Evolutionary conservation across 495 filamentous ascomycete genomes (phyloP).

Genomic region (Talaromyces liani): DNA sequence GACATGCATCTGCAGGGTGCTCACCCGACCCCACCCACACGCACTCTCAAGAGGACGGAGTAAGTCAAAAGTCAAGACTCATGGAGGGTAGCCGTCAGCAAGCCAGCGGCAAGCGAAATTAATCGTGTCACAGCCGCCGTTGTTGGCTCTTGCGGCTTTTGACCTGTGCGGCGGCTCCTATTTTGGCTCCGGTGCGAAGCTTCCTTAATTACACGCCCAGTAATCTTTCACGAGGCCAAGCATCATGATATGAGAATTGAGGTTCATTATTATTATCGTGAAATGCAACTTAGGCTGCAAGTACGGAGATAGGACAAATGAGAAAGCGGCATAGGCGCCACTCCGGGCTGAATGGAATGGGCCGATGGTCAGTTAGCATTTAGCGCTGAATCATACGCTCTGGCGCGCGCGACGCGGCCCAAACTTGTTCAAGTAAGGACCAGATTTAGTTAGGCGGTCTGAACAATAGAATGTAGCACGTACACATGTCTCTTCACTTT

Average conservation of each 20-base stretch:
- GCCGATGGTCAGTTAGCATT: neutral
- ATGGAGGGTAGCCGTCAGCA: neutral
- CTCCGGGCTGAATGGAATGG: neutral
- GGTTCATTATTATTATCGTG: neutral
- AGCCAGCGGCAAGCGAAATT: neutral
- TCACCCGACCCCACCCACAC: neutral
- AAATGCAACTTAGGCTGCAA: neutral
- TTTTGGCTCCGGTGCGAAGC: neutral
- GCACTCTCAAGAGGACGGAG: no score
- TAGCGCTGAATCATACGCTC: neutral
- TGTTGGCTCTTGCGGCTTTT: constrained; percentile 1
- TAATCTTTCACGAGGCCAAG: neutral
- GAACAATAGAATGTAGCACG: neutral
- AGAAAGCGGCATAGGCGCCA: neutral
- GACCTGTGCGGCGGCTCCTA: neutral
- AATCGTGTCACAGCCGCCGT: constrained; percentile 12
- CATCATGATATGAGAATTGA: neutral
- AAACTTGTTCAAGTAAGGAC: neutral
- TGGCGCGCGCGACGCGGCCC: constrained; percentile 6
- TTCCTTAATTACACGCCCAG: neutral
- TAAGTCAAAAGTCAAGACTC: neutral
- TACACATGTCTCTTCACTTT: no score
- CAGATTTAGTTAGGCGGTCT: neutral
- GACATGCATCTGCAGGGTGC: neutral
- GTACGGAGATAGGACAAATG: neutral